These are phyloP conservation scores for Phenoliferia sp. DNA, from an alignment of 1,284 basidiomycete genomes.

Conservation along the genomic window DNA sequence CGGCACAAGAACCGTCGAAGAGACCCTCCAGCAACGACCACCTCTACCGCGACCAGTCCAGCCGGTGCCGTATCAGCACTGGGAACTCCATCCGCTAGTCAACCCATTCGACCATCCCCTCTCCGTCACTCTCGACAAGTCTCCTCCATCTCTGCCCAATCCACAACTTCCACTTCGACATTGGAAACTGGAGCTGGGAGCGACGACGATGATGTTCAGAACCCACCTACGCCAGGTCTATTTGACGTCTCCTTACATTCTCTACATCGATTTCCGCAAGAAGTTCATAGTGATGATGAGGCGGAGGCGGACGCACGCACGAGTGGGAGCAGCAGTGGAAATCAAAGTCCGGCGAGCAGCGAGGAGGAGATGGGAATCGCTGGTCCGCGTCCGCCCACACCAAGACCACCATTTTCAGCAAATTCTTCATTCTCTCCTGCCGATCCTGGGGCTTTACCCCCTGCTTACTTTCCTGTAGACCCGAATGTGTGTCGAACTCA, in stretches of 20 bases:
- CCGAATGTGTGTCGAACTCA: constrained; percentile 27
- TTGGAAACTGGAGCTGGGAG: background rate
- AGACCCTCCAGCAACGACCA: constrained; percentile 10
- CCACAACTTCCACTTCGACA: constrained; percentile 3
- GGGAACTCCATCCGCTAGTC: constrained; percentile 10
- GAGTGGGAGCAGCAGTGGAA: constrained; percentile 9
- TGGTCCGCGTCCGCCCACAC: background rate
- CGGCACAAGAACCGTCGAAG: constrained; percentile 31
- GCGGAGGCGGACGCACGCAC: background rate
- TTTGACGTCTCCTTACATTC: constrained; percentile 51
- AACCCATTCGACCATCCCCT: constrained; percentile 29
- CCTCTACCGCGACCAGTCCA: background rate
- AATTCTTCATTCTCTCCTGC: constrained; percentile 10
- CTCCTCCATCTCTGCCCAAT: constrained; percentile 13
- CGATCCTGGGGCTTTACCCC: no score
- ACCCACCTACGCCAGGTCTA: constrained; percentile 53
- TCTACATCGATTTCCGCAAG: constrained; percentile 33
- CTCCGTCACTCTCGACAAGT: constrained; percentile 25
- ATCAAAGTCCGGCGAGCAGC: background rate
- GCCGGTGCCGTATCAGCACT: constrained; percentile 9
- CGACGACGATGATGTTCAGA: constrained; percentile 39
- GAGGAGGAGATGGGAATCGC: background rate
- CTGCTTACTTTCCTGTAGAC: constrained; percentile 35
- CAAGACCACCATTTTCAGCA: constrained; percentile 2
- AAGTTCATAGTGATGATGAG: constrained; percentile 9